A percentile compares a stretch with the other conserved stretches of the same genome.
Evolutionary conservation across 108 stramenopile genomes (phyloP).

Genomic region (Nannochloropsis salina): DNA sequence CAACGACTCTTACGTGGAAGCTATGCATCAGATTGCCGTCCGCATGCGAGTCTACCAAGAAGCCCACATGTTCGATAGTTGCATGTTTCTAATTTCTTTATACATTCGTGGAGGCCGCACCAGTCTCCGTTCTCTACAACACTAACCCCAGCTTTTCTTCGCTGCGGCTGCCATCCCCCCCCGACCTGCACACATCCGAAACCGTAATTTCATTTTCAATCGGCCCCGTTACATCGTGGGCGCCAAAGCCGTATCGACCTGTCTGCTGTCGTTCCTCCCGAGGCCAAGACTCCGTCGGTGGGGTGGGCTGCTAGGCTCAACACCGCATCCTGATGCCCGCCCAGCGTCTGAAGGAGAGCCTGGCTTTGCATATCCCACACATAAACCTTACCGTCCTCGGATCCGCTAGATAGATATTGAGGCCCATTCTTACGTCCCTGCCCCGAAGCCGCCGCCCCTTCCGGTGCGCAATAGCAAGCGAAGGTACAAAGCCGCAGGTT

Average conservation of each 20-base stretch:
- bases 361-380: slow-evolving; percentile 77
- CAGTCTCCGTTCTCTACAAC: too few species aligned
- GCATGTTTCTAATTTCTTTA: too few species aligned
- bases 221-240: neutral
- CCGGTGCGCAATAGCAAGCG: neutral
- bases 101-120: too few species aligned
- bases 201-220: too few species aligned
- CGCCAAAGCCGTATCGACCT: neutral
- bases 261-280: slow-evolving; percentile 21
- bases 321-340: slow-evolving; percentile 68
- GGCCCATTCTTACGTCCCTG: slow-evolving; percentile 29
- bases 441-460: slow-evolving; percentile 20
- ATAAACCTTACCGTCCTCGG: slow-evolving; percentile 75
- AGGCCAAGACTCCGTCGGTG: slow-evolving; percentile 16
- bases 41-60: too few species aligned
- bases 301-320: slow-evolving; percentile 69
- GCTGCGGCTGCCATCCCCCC: too few species aligned
- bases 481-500: neutral
- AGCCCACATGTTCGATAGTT: too few species aligned
- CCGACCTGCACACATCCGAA: too few species aligned
- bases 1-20: too few species aligned
- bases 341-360: slow-evolving; percentile 63
- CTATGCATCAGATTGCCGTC: too few species aligned
- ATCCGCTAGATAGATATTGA: slow-evolving; percentile 44
- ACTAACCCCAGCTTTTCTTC: too few species aligned